Percentiles rank a stretch among this genome's conserved stretches.
Evolutionary conservation across 1,139 yeast species (phyloP).

Genomic region (Candida sanyaensis): DNA sequence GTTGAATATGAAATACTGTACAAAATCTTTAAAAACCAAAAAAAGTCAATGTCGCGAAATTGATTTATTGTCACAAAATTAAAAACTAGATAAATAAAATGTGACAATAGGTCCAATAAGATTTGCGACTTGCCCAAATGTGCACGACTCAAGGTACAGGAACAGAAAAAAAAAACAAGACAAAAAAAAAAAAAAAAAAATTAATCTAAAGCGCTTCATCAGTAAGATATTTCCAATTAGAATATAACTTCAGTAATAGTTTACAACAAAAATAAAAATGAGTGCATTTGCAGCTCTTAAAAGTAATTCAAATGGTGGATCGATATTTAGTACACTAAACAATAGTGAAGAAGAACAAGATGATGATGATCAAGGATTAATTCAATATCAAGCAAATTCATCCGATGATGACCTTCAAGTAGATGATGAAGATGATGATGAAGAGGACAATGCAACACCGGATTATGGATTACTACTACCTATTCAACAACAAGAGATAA

Average conservation of each 20-base stretch:
- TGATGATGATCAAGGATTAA: conserved; percentile 18
- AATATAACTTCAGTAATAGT: no score
- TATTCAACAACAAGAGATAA: conserved; percentile 1
- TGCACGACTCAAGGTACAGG: no score
- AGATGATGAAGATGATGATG: no score
- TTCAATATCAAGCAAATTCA: conserved; percentile 25
- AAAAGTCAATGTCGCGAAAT: no score
- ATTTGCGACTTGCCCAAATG: no score
- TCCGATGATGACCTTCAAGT: conserved; percentile 25
- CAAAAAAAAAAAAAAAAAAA: background rate
- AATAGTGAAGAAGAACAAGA: conserved; percentile 15
- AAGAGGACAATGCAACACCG: background rate
- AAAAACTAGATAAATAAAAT: background rate
- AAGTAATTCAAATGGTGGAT: conserved; percentile 16
- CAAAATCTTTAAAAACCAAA: no score
- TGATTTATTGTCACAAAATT: background rate
- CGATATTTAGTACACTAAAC: conserved; percentile 17
- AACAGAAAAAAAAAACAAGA: background rate
- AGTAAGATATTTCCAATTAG: background rate
- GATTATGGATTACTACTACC: conserved; percentile 3
- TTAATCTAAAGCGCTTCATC: no score
- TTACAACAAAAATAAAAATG: conserved; percentile 23
- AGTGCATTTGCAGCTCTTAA: conserved; percentile 59
- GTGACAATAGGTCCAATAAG: no score
- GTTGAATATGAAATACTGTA: no score